Evolutionary conservation across 2,329 filamentous ascomycete species (phyloP), one percentile per base, ranked within the genome.

Genomic region (Cordyceps cicadae): DNA sequence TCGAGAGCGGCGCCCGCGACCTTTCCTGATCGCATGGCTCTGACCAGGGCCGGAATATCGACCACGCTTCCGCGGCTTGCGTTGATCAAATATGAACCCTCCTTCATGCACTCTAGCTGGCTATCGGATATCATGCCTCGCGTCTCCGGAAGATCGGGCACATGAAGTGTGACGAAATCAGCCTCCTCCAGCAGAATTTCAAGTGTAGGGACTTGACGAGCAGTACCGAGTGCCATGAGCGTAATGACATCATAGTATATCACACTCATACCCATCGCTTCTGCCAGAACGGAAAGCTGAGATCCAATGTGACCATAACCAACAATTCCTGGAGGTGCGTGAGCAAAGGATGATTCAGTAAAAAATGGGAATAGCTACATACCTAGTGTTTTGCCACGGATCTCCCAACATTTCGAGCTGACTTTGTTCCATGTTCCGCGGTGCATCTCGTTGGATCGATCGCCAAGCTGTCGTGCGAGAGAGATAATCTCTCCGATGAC

Each of bases 231-330:
- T 50, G 89, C 89, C 94, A 99, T 99, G 67, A 97, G 81, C 67
- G 92, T 96, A 64, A 96, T 77, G 7, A 96, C 87, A 74, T 99
- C 94, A 75, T 95, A 97, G 81, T 97, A 99, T 69, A 97, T 92
- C 69, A 99, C 94, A 17, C 83, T 87, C 93, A 99, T 97, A 54
- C 94, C 94, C 92, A 99, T 96, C 26, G 93, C 87, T 76, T 99
- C 94, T 32, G 94, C 92, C 64, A 99, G 80, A 48, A 99, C 94
- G 0, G 92, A 97, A 65, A 99, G 79, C 75, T 99, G 94, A 56
- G 91, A 92, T 64, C 94, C 94, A 71, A 99, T 97, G 72, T 99
- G 94, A 64, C 94, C 94, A 71, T 99, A 99, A 34, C 94, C 94
- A 66, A 99, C 86, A 69, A 99, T 97, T 64, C 90, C 85, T 87